phyloP scores from a whole-genome alignment of 768 basidiomycete species.

The Mycena maculata region DNA sequence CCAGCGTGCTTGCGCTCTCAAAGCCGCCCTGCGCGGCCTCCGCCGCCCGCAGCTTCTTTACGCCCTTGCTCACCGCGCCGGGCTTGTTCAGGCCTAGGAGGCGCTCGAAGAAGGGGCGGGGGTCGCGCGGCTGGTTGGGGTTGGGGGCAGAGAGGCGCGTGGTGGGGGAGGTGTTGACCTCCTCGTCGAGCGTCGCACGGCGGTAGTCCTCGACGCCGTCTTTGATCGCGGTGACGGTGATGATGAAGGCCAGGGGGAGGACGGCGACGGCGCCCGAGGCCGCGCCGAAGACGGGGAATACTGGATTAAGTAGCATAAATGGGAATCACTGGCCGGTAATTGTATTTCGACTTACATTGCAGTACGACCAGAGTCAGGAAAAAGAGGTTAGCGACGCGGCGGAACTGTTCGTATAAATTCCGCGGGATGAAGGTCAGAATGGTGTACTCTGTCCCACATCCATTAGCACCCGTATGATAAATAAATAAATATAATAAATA shows the following conservation, averaged over 20 bases:
- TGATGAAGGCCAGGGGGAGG: slow-evolving; percentile 88
- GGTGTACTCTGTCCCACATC: slow-evolving; percentile 78
- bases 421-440: slow-evolving; percentile 91
- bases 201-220: slow-evolving; percentile 97
- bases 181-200: slow-evolving; percentile 87
- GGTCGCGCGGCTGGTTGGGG: slow-evolving; percentile 85
- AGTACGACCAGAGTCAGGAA: slow-evolving; percentile 87
- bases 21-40: slow-evolving; percentile 73
- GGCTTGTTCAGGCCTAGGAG: slow-evolving; percentile 78
- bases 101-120: slow-evolving; percentile 79
- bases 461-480: too few relatives aligned
- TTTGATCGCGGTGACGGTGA: slow-evolving; percentile 91
- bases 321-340: too few relatives aligned
- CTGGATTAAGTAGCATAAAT: slow-evolving; percentile 51
- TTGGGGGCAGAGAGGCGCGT: slow-evolving; percentile 90
- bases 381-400: slow-evolving; percentile 93
- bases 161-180: slow-evolving; percentile 94
- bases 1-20: slow-evolving; percentile 71
- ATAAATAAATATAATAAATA: not conserved
- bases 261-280: slow-evolving; percentile 84
- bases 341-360: slow-evolving; percentile 66
- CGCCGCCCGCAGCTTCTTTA: slow-evolving; percentile 83
- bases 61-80: slow-evolving; percentile 85
- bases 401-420: slow-evolving; percentile 95
- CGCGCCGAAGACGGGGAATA: slow-evolving; percentile 93